Base-by-base conservation (phyloP, 2,329 filamentous ascomycete genomes). In the Nothopassalora personata region DNA sequence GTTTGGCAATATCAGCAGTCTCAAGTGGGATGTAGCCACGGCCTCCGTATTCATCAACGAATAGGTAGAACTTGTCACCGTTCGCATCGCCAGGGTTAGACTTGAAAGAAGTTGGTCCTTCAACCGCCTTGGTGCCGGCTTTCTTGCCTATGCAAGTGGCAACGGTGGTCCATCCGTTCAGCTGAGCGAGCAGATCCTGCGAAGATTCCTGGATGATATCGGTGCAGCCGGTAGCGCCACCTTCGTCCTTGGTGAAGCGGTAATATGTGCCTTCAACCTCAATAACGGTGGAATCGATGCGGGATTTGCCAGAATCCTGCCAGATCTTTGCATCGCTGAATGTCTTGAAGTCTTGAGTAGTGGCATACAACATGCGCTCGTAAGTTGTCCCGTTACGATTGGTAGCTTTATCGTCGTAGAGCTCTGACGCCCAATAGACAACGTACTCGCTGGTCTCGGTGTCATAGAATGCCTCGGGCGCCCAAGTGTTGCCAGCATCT, bases 191-290 rank as follows among this genome's bases (percentile, higher is more conserved):
- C 3, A 83, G 67, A 1, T 70, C 71, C 1, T 69, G 57, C 0
- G 80, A 81, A 33, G 74, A 75, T 62, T 83, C 81, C 59, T 83
- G 76, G 19, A 83, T 82, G 27, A 83, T 83, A 47, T 83, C 81
- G 1, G 71, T 72, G 64, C 81, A 83, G 1, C 81, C 81, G 0
- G 80, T 82, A 1, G 70, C 72, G 4, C 69, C 73, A 1, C 74
- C 78, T 57, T 83, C 81, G 46, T 83, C 81, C 58, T 83, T 83
- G 18, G 80, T 82, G 65, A 83, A 83, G 9, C 81, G 79, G 64
- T 81, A 80, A 66, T 79, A 82, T 0, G 67, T 68, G 10, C 68
- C 67, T 1, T 72, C 73, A 0, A 74, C 74, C 54, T 79, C 71
- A 13, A 83, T 66, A 0, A 83, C 78, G 0, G 80, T 83, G 0